Percentiles rank a stretch among this genome's conserved stretches.
Conservation (phyloP, 495 filamentous ascomycete genomes). For the Aspergillus ostianus region DNA sequence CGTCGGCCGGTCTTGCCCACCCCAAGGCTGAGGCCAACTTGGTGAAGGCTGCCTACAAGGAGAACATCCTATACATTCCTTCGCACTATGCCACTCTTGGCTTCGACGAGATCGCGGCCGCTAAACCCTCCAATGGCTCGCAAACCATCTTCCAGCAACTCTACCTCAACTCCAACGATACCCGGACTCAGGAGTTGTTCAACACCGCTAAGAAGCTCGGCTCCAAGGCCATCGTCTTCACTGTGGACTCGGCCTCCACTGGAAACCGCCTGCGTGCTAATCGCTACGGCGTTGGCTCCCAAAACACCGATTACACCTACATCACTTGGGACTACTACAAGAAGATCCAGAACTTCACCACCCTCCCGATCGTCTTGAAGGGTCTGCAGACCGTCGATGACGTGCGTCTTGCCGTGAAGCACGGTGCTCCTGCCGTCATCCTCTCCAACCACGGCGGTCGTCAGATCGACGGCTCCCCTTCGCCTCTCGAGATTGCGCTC, state of each 20-base stretch:
- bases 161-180: constrained; percentile 38
- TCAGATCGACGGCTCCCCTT: constrained; percentile 22
- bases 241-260: constrained; percentile 37
- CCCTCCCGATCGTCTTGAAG: constrained; percentile 39
- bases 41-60: constrained; percentile 29
- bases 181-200: constrained; percentile 28
- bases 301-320: constrained; percentile 8
- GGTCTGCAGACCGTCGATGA: constrained; percentile 44
- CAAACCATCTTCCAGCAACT: constrained; percentile 33
- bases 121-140: constrained; percentile 12
- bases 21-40: constrained; percentile 35
- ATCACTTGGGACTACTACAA: constrained; percentile 12
- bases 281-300: constrained; percentile 20
- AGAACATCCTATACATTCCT: constrained; percentile 34
- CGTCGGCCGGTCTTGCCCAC: constrained; percentile 35
- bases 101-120: constrained; percentile 16
- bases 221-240: constrained; percentile 41
- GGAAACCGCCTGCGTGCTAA: constrained; percentile 37
- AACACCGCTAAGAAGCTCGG: constrained; percentile 27
- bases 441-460: constrained; percentile 23
- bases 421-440: constrained; percentile 14
- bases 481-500: constrained; percentile 33
- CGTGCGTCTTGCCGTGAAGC: constrained; percentile 32
- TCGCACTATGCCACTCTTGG: constrained; percentile 9
- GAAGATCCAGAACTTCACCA: constrained; percentile 31